Evolutionary conservation across 2,329 filamentous ascomycete genomes (phyloP).

Genomic region (Alternaria dauci): DNA sequence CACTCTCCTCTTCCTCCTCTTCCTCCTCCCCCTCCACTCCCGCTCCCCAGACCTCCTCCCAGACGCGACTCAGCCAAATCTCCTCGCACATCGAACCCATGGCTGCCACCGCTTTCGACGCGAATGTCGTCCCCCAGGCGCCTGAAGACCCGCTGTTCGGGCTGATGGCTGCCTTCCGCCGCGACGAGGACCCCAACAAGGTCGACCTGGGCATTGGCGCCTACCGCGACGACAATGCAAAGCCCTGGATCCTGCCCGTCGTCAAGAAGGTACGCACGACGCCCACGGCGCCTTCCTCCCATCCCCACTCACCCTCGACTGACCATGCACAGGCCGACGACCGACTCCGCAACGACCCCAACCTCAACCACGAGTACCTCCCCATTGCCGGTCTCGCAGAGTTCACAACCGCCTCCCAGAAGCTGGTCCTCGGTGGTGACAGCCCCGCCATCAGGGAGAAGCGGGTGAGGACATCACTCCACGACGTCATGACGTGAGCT

Average conservation of each 20-base stretch:
- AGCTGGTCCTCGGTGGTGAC: constrained; percentile 81
- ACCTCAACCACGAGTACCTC: constrained; percentile 97
- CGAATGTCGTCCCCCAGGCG: constrained; percentile 82
- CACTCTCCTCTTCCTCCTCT: constrained; percentile 12
- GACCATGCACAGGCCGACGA: constrained; percentile 78
- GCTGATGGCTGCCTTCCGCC: constrained; percentile 85
- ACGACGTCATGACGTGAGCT: constrained; percentile 37
- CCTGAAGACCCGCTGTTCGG: constrained; percentile 96
- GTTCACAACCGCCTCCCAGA: constrained; percentile 89
- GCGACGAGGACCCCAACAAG: constrained; percentile 79
- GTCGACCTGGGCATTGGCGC: constrained; percentile 95
- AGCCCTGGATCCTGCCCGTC: constrained; percentile 96
- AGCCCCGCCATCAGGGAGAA: constrained; percentile 86
- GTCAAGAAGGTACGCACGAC: constrained; percentile 82
- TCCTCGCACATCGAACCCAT: constrained; percentile 74
- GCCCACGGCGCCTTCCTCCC: constrained; percentile 23
- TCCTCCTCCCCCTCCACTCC: constrained; percentile 20
- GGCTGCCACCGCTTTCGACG: constrained; percentile 73
- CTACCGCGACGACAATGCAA: constrained; percentile 92
- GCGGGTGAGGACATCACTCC: constrained; percentile 62
- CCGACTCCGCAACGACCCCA: constrained; percentile 84
- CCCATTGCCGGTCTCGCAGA: constrained; percentile 88
- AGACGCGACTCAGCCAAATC: constrained; percentile 63
- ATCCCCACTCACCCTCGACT: neutral
- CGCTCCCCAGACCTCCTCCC: constrained; percentile 31